phyloP scores from a whole-genome alignment of 2,329 filamentous ascomycete genomes.

The Helminthosporium solani region DNA sequence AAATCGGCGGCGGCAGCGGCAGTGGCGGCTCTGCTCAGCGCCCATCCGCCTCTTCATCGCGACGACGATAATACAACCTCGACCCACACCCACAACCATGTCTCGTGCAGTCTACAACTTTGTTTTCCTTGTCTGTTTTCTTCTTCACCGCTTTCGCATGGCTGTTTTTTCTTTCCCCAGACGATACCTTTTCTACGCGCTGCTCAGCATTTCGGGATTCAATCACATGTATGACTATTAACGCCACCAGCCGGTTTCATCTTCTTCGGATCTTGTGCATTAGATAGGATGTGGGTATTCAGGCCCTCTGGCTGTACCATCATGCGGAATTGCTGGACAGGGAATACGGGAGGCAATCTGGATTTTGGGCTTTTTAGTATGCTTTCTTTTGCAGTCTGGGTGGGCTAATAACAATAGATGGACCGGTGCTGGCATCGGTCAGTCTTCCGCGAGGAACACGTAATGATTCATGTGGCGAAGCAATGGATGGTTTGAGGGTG shows the following conservation, averaged over 20 bases:
- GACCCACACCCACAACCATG: conserved; percentile 1
- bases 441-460: conserved; percentile 17
- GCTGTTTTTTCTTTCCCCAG: not conserved
- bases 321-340: conserved; percentile 13
- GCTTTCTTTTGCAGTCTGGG: conserved; percentile 28
- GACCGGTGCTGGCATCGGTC: conserved; percentile 37
- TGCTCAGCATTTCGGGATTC: not conserved
- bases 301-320: conserved; percentile 8
- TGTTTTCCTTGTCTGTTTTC: too few species aligned
- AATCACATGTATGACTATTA: not conserved
- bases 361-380: conserved; percentile 21
- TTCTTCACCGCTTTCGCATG: conserved; percentile 14
- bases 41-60: conserved; percentile 29
- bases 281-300: conserved; percentile 14
- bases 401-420: conserved; percentile 22
- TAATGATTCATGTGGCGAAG: conserved; percentile 28
- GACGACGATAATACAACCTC: conserved; percentile 33
- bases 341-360: conserved; percentile 13
- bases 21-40: conserved; percentile 31
- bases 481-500: conserved; percentile 14
- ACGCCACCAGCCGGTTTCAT: conserved; percentile 12
- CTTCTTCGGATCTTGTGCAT: conserved; percentile 19
- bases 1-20: conserved; percentile 32
- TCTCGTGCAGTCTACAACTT: not conserved
- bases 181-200: not conserved